Evolutionary conservation across 2,329 filamentous ascomycete species (phyloP), one percentile per base, ranked within the genome.

Genomic region (Penicillium sp.): DNA sequence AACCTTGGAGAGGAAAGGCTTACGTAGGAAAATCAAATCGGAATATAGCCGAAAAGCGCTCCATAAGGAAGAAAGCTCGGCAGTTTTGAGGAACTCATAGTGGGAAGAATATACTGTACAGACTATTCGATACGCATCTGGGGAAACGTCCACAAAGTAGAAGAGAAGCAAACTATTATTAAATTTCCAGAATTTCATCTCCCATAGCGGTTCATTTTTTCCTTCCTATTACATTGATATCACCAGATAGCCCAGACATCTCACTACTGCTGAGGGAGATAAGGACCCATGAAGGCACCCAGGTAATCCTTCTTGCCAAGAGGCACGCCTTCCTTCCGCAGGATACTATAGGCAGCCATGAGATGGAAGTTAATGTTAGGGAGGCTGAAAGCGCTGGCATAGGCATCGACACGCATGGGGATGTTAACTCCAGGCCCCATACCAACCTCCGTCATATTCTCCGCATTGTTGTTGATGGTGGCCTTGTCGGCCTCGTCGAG

Each of bases 271-370:
- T 50, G 26, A 29, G 48, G 37, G 9, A 50, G n/a, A 8, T 50
- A 50, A 31, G 48, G 20, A 7, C 35, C 48, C 23, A 50, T 42
- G 15, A 18, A 50, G 20, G 35, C 1, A n/a, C 9, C 12, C 3
- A 50, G 25, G 26, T 54, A 54, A 40, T 54, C 51, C 8, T 3
- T 18, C 44, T 54, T 54, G 12, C 45, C 51, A 42, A 49, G 11
- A 14, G 45, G 51, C 27, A 54, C 44, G 5, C 51, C 51, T 5
- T 54, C 51, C 51, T 54, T 54, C 5, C 51, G 51, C 44, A 54
- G 26, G 22, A 54, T 54, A 15, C 25, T 8, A 9, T 54, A 54
- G 15, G 45, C 45, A 43, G 46, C 49, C 5, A 43, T 11, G 7
- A 54, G 15, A 27, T 54, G 51, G 45, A 54, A 54, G 35, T 29